These are phyloP conservation scores for Penicillium lagena DNA, from an alignment of 495 filamentous ascomycete species.

Conservation along the genomic window DNA sequence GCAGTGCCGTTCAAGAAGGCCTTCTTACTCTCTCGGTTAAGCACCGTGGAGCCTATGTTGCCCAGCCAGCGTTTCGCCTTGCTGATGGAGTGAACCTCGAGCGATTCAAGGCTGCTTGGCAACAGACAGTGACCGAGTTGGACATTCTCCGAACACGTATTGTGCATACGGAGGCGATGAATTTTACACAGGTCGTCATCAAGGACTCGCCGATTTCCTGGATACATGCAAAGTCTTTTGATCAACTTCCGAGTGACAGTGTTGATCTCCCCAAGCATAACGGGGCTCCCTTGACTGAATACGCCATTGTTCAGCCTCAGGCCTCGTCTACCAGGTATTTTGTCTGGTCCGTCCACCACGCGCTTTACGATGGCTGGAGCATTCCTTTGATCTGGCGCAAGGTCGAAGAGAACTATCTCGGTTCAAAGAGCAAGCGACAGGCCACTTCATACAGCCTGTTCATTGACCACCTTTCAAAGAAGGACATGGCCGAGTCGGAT, in stretches of 20 bases:
- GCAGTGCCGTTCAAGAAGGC: constrained; percentile 66
- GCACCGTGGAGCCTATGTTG: constrained; percentile 46
- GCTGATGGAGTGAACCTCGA: constrained; percentile 34
- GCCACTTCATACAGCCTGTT: constrained; percentile 32
- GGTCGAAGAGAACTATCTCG: constrained; percentile 42
- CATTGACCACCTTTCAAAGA: constrained; percentile 32
- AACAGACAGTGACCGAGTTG: constrained; percentile 34
- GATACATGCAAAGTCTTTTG: constrained; percentile 35
- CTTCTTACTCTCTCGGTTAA: constrained; percentile 56
- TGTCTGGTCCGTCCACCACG: constrained; percentile 61
- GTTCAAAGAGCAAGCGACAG: constrained; percentile 2
- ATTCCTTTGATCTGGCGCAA: constrained; percentile 51
- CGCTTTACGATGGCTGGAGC: constrained; percentile 67
- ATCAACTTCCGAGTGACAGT: constrained; percentile 37
- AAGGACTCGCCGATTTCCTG: constrained; percentile 42
- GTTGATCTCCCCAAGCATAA: constrained; percentile 41
- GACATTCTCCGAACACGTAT: constrained; percentile 53
- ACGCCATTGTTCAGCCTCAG: constrained; percentile 38
- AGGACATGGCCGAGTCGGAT: constrained; percentile 28
- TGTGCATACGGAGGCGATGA: constrained; percentile 38
- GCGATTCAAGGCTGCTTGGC: constrained; percentile 50
- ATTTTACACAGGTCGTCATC: constrained; percentile 50
- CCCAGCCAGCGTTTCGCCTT: constrained; percentile 41
- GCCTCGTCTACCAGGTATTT: constrained; percentile 34
- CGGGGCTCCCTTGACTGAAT: constrained; percentile 50